Evolutionary conservation across 345 rosid species (phyloP).

Genomic region (Excoecaria agallocha): DNA sequence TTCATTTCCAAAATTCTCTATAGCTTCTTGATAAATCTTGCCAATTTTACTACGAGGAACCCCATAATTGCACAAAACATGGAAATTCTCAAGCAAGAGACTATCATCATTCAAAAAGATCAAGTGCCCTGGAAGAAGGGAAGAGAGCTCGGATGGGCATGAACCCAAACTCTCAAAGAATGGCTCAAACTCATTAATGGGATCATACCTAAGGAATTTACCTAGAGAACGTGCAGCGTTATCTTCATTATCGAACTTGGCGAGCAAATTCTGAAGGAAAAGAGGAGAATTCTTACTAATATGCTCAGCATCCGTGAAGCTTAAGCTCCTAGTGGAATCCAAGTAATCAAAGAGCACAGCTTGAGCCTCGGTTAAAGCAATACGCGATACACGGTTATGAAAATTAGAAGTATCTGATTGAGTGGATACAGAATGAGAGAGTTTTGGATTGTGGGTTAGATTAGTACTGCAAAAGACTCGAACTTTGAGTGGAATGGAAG

Average conservation of each 20-base stretch:
- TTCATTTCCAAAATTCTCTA: slow-evolving; percentile 49
- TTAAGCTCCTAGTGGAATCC: slow-evolving; percentile 57
- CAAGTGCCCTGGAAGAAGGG: slow-evolving; percentile 47
- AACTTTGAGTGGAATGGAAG: slow-evolving; percentile 26
- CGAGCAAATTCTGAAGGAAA: slow-evolving; percentile 48
- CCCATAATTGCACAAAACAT: slow-evolving; percentile 58
- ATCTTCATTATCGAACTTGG: slow-evolving; percentile 44
- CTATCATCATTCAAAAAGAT: slow-evolving; percentile 57
- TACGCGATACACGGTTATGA: slow-evolving; percentile 33
- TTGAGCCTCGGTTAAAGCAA: slow-evolving; percentile 49
- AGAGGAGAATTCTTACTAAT: slow-evolving; percentile 73
- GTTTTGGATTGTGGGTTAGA: slow-evolving; percentile 20
- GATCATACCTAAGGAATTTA: slow-evolving; percentile 67
- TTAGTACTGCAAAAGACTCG: slow-evolving; percentile 33
- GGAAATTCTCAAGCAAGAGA: slow-evolving; percentile 63
- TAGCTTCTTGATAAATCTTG: slow-evolving; percentile 58
- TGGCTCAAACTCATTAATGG: slow-evolving; percentile 81
- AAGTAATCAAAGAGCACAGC: slow-evolving; percentile 71
- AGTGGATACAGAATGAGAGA: slow-evolving; percentile 24
- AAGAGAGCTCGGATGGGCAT: slow-evolving; percentile 40
- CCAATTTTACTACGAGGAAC: slow-evolving; percentile 70
- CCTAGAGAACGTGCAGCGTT: slow-evolving; percentile 45
- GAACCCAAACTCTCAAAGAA: slow-evolving; percentile 86
- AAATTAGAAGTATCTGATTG: slow-evolving; percentile 25
- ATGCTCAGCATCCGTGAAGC: slow-evolving; percentile 70